phyloP scores from a whole-genome alignment of 345 rosid genomes.

The Stellera chamaejasme region DNA sequence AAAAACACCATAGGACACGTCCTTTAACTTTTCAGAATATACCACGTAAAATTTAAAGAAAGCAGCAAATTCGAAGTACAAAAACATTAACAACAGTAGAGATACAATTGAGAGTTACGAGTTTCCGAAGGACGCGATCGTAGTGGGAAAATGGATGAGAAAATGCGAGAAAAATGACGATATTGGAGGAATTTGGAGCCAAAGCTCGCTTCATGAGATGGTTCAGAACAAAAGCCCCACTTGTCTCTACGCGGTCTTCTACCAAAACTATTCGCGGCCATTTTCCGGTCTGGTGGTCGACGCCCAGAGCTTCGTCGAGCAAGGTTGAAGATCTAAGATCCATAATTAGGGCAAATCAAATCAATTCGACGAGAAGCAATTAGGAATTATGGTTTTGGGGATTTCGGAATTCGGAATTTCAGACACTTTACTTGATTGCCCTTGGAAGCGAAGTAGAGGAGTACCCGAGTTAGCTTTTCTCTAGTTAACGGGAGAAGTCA shows the following conservation, averaged over 20 bases:
- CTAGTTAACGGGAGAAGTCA: no score
- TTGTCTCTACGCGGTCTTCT: conserved; percentile 82
- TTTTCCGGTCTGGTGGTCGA: conserved; percentile 29
- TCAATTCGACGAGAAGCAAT: not conserved
- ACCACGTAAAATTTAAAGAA: not conserved
- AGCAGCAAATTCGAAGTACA: not conserved
- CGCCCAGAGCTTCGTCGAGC: conserved; percentile 60
- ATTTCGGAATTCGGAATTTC: no score
- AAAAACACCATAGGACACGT: no score
- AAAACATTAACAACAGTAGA: not conserved
- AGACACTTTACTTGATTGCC: no score
- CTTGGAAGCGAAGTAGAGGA: no score
- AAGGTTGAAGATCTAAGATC: conserved; percentile 37
- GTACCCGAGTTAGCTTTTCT: no score
- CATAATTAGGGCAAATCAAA: conserved; percentile 12
- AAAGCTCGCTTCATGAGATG: conserved; percentile 71
- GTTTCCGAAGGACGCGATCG: conserved; percentile 71
- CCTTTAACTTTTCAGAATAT: no score
- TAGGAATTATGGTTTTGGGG: conserved; percentile 8
- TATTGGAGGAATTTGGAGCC: conserved; percentile 33
- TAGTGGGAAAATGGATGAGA: conserved; percentile 84
- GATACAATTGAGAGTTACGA: conserved; percentile 27
- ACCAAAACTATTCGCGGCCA: conserved; percentile 47
- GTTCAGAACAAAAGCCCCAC: conserved; percentile 72
- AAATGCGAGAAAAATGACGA: conserved; percentile 64